Base-by-base conservation (phyloP, 441 rosid genomes). In the Melastoma candidum region DNA sequence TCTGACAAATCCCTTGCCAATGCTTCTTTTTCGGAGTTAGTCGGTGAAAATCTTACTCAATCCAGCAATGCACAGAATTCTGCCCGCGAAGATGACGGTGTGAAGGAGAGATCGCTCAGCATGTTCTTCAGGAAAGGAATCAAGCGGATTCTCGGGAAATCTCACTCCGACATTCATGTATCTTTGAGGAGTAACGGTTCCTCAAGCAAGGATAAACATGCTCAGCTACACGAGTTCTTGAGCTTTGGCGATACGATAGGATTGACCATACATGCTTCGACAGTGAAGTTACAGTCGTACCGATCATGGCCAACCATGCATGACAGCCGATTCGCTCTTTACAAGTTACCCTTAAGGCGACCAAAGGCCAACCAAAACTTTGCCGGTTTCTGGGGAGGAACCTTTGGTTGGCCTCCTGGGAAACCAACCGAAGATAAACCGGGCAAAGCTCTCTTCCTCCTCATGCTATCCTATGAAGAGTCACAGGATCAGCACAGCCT, bases 251-350 rank as follows among this genome's bases (percentile, higher is more conserved):
- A 85, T 63, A 61, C 76, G 3, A 68, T 85, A 57, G 87, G 87
- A 46, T 69, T 89, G 64, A 71, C 74, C n/a, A 46, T 85, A 24
- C 78, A 59, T 54, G 87, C 93, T 41, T 74, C 81, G 44, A 68
- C 56, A 2, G 26, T 60, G 63, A 85, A 72, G 76, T 62, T 89
- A 65, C 70, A 85, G 61, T 77, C 84, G 11, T 85, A 81, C 69
- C 76, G 84, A 64, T 84, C 92, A 57, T 89, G 97, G 97, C 95
- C 95, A 29, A 83, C 73, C 58, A 89, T 89, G 90, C 83, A 77
- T 27, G 95, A 83, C 48, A 74, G 71, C 59, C 77, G 74, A 29
- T 86, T 75, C 72, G 86, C 92, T 17, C 81, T 86, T 22, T 86
- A 83, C 75, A 86, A 83, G 65, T 54, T 86, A 65, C 95, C 89